Conservation (phyloP, 2,329 filamentous ascomycete species). For the Alternaria alternata region DNA sequence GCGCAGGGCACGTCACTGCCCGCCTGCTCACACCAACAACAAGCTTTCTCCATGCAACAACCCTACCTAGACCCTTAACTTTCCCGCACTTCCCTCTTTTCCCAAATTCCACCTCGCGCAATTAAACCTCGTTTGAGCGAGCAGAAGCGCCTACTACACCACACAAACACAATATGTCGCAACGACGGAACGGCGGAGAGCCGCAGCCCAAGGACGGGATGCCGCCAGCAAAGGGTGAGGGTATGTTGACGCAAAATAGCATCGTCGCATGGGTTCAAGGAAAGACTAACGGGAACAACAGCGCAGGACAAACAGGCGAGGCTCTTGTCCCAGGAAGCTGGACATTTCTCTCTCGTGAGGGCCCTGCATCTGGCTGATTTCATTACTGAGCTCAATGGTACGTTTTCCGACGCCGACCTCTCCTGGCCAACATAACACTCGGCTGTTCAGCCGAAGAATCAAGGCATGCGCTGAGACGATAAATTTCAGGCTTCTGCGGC, state of each 20-base stretch:
- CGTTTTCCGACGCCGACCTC: background rate
- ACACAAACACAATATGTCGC: slow-evolving; percentile 11
- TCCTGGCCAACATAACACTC: background rate
- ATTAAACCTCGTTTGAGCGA: background rate
- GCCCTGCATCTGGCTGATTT: slow-evolving; percentile 80
- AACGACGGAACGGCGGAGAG: slow-evolving; percentile 18
- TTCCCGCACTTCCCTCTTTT: background rate
- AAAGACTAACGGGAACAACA: slow-evolving; percentile 44
- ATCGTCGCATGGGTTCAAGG: background rate
- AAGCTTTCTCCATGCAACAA: slow-evolving; percentile 5
- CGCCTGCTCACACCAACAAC: background rate
- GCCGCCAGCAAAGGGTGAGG: slow-evolving; percentile 51
- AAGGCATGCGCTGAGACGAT: slow-evolving; percentile 1
- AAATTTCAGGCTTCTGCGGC: slow-evolving; percentile 74
- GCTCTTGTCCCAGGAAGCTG: slow-evolving; percentile 72
- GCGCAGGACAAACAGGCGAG: slow-evolving; percentile 78
- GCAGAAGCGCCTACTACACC: slow-evolving; percentile 26
- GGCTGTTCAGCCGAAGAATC: background rate
- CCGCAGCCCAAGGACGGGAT: slow-evolving; percentile 51
- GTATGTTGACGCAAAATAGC: slow-evolving; percentile 43
- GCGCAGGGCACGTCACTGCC: slow-evolving; percentile 3
- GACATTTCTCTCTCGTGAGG: slow-evolving; percentile 71
- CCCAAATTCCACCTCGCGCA: background rate
- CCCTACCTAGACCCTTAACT: slow-evolving; percentile 4
- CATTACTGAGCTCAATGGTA: slow-evolving; percentile 82